Evolutionary conservation across 1,284 basidiomycete genomes (phyloP).

Genomic region (Tremellales sp.): DNA sequence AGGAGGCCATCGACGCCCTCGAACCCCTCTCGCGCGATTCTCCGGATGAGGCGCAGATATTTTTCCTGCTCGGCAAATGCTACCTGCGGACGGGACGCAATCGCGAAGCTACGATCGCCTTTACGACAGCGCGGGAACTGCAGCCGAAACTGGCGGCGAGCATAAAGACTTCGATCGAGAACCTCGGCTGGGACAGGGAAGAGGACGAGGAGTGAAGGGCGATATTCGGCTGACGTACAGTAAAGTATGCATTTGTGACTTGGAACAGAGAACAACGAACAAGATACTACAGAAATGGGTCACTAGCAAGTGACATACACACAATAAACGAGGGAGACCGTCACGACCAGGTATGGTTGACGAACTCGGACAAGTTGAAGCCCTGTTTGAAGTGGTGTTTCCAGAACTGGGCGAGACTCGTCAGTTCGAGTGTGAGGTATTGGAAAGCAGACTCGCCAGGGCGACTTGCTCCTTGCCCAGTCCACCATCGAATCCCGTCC

Average conservation of each 20-base stretch:
- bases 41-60: conserved; percentile 89
- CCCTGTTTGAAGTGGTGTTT: conserved; percentile 11
- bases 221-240: not conserved
- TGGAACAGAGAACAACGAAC: not conserved
- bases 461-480: conserved; percentile 23
- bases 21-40: conserved; percentile 70
- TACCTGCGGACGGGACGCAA: conserved; percentile 74
- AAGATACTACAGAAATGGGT: not conserved
- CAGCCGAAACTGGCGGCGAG: conserved; percentile 51
- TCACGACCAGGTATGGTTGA: conserved; percentile 8
- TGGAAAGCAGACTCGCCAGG: conserved; percentile 13
- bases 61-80: conserved; percentile 89
- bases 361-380: conserved; percentile 21
- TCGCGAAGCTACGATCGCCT: conserved; percentile 71
- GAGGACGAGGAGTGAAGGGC: conserved; percentile 50
- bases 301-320: not conserved
- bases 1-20: conserved; percentile 76
- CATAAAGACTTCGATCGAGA: conserved; percentile 42
- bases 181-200: conserved; percentile 51
- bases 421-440: not conserved
- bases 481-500: conserved; percentile 29
- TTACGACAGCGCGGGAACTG: conserved; percentile 78
- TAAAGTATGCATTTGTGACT: not conserved
- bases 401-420: conserved; percentile 22
- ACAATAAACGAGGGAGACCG: not conserved